phyloP scores from a whole-genome alignment of 2,329 filamentous ascomycete genomes.

The Trematosphaeria pertusa region DNA sequence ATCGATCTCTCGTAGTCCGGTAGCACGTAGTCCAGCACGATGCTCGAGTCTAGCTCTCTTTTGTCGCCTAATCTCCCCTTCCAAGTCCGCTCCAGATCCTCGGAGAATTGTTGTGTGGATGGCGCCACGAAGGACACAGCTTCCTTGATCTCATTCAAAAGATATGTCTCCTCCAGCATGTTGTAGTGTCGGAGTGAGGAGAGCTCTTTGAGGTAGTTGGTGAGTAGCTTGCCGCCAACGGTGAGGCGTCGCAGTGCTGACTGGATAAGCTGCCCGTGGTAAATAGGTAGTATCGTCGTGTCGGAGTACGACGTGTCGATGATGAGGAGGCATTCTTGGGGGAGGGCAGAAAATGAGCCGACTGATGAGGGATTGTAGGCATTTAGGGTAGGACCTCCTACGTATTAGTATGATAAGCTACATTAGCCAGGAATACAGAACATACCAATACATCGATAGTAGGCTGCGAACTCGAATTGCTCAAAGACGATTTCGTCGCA shows the following conservation, averaged over 20 bases:
- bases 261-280: constrained; percentile 81
- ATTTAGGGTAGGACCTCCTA: constrained; percentile 73
- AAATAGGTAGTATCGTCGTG: constrained; percentile 86
- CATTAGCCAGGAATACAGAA: constrained; percentile 26
- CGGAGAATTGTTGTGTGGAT: constrained; percentile 66
- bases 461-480: constrained; percentile 90
- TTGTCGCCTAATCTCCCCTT: constrained; percentile 65
- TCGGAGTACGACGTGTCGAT: constrained; percentile 94
- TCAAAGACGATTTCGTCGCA: constrained; percentile 98
- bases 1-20: constrained; percentile 74
- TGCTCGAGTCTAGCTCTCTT: constrained; percentile 59
- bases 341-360: constrained; percentile 55
- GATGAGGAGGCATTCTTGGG: constrained; percentile 83
- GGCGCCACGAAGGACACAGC: constrained; percentile 81
- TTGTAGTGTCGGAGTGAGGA: constrained; percentile 93
- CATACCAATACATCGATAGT: constrained; percentile 76
- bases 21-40: constrained; percentile 90
- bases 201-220: constrained; percentile 88
- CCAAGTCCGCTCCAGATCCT: constrained; percentile 83
- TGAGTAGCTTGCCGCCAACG: constrained; percentile 89
- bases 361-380: constrained; percentile 70
- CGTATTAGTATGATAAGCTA: constrained; percentile 2
- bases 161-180: constrained; percentile 90
- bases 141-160: constrained; percentile 97
- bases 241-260: constrained; percentile 83